Evolutionary conservation across 78 protist species (phyloP).

Genomic region (Monocercomonoides exilis): DNA sequence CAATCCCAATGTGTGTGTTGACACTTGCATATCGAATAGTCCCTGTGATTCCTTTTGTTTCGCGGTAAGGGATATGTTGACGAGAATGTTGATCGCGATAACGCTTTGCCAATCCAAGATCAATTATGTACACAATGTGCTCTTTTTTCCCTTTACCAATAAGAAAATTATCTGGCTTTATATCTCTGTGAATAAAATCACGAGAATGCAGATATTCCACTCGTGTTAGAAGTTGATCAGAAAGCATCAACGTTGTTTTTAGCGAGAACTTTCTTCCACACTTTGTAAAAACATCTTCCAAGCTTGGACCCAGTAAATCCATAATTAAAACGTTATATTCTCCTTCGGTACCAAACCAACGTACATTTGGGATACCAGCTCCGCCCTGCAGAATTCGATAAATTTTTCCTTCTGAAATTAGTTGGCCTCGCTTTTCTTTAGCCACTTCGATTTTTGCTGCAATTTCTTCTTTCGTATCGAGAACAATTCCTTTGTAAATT

Average conservation of each 20-base stretch:
- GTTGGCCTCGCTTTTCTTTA: too few relatives aligned
- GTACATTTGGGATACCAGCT: slow-evolving; percentile 80
- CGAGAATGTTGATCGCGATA: slow-evolving; percentile 75
- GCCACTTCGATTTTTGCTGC: too few relatives aligned
- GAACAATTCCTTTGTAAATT: too few relatives aligned
- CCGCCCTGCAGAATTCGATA: too few relatives aligned
- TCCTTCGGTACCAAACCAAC: slow-evolving; percentile 92
- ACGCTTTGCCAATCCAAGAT: too few relatives aligned
- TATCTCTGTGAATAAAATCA: too few relatives aligned
- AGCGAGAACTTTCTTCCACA: slow-evolving; percentile 73
- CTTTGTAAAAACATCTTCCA: slow-evolving; percentile 70
- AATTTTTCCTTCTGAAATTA: too few relatives aligned
- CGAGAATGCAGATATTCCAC: slow-evolving; percentile 89
- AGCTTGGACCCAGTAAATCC: slow-evolving; percentile 96
- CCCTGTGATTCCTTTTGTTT: slow-evolving; percentile 87
- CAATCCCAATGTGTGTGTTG: too few relatives aligned
- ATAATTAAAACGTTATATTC: slow-evolving; percentile 71
- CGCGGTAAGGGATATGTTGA: slow-evolving; percentile 89
- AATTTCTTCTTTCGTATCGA: too few relatives aligned
- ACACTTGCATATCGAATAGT: too few relatives aligned
- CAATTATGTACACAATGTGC: slow-evolving; percentile 31
- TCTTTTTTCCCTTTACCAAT: slow-evolving; percentile 73
- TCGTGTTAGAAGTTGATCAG: too few relatives aligned
- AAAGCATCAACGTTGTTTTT: too few relatives aligned
- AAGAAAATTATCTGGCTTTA: slow-evolving; percentile 90